These are phyloP conservation scores for Colletotrichum simmondsii DNA, from an alignment of 2,329 filamentous ascomycete species.

Conservation along the genomic window DNA sequence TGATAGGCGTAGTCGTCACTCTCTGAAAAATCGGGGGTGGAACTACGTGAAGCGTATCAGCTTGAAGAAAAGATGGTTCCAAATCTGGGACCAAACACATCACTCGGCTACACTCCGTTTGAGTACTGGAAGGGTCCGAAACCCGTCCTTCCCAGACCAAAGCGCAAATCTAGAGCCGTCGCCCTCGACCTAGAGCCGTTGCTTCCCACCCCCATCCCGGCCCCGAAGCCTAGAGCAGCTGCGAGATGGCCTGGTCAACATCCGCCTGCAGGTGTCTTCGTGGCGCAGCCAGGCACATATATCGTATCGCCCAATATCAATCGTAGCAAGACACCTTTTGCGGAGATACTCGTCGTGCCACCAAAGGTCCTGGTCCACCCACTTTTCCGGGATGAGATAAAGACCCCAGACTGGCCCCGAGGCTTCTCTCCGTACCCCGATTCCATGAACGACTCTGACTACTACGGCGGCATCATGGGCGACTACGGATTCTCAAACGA, in stretches of 20 bases:
- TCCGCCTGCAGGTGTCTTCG: constrained; percentile 16
- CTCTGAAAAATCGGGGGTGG: constrained; percentile 22
- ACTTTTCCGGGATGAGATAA: constrained; percentile 32
- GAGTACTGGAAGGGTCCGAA: constrained; percentile 41
- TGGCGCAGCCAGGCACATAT: constrained; percentile 29
- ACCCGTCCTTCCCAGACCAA: constrained; percentile 27
- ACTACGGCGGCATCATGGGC: constrained; percentile 23
- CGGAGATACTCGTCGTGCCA: constrained; percentile 29
- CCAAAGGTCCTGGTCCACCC: constrained; percentile 31
- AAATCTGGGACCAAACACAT: constrained; percentile 26
- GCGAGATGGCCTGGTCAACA: constrained; percentile 27
- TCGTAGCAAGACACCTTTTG: constrained; percentile 15
- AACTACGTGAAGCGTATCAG: constrained; percentile 18
- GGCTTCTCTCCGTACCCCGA: constrained; percentile 21
- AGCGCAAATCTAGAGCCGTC: constrained; percentile 23
- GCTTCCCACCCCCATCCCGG: constrained; percentile 24
- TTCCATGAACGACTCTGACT: constrained; percentile 20
- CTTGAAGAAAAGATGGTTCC: constrained; percentile 29
- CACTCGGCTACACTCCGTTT: constrained; percentile 39
- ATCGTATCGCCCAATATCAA: constrained; percentile 9
- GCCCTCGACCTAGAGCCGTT: constrained; percentile 24
- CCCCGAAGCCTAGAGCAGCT: constrained; percentile 10
- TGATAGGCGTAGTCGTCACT: constrained; percentile 30
- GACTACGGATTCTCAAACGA: constrained; percentile 19
- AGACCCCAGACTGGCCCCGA: constrained; percentile 31